phyloP scores from a whole-genome alignment of 768 basidiomycete genomes.

The Pulveroboletus sp. region DNA sequence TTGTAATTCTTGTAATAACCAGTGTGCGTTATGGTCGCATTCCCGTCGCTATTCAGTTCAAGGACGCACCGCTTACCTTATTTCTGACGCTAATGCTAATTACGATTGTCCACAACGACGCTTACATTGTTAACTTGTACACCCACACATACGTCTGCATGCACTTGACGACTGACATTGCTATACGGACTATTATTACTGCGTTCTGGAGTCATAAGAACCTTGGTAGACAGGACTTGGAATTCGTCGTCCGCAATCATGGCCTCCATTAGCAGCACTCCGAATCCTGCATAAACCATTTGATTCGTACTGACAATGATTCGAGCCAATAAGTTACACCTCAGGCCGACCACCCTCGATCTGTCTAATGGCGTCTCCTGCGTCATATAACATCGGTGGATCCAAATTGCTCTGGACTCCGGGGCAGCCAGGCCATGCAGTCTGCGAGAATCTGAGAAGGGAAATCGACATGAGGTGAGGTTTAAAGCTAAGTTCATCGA shows the following conservation, averaged over 20 bases:
- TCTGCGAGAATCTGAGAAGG: conserved; percentile 51
- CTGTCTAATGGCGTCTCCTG: conserved; percentile 8
- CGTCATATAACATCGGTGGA: conserved; percentile 31
- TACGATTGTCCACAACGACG: conserved; percentile 6
- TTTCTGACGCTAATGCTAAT: conserved; percentile 14
- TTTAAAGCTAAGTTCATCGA: conserved; percentile 43
- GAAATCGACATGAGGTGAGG: conserved; percentile 62
- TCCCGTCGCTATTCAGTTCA: not conserved
- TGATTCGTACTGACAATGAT: too few relatives aligned
- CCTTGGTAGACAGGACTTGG: too few relatives aligned
- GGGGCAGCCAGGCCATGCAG: conserved; percentile 38
- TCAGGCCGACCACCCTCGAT: not conserved
- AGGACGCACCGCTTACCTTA: conserved; percentile 11
- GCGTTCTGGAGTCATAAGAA: too few relatives aligned
- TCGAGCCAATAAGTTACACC: too few relatives aligned
- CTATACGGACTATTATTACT: too few relatives aligned
- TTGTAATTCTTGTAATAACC: conserved; percentile 19
- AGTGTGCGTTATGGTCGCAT: not conserved
- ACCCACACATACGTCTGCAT: conserved; percentile 3
- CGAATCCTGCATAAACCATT: too few relatives aligned
- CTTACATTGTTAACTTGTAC: conserved; percentile 8
- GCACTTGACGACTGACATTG: too few relatives aligned
- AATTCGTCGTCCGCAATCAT: too few relatives aligned
- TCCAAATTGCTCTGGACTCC: conserved; percentile 53
- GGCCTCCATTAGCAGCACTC: too few relatives aligned